Evolutionary conservation across 1,284 basidiomycete genomes (phyloP), one percentile per base, ranked within the genome.

Genomic region (Thelephora terrestris): DNA sequence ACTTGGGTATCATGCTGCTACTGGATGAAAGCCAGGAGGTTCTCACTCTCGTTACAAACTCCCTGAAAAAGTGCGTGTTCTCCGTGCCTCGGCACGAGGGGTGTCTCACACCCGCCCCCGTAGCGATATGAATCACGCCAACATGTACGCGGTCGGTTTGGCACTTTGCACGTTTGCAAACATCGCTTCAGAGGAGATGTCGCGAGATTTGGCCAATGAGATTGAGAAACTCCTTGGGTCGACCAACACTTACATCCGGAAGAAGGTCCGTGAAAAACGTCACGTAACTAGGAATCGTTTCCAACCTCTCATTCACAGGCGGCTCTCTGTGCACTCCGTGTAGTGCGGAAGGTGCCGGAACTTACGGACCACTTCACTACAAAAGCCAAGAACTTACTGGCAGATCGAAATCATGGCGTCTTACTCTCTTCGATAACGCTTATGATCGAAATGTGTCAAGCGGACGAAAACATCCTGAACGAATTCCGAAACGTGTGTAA

Each of bases 81-180:
- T 46, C 42, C 7, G 37, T 35, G 27, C 21, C 50, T 24, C 45
- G 53, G 39, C 50, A 20, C 47, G 43, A 40, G 50, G 47, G 51
- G 36, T 40, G 43, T 27, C 35, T 24, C 43, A 48, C 36, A 54
- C 36, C 45, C 17, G 35, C 36, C 40, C 35, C 46, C 25, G 27
- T 60, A 98, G 94, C 68, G 96, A 99, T 69, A 94, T 99, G 92
- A 98, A 99, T 66, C 94, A 98, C 69, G 87, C 94, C 10, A 99
- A 98, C 69, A 97, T 97, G 91, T 99, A 97, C 65, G 91, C 91
- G 7, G 96, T 99, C 36, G 96, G 96, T 17, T 78, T 99, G 46
- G 95, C 94, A 1, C 78, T 99, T 38, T 98, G 94, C 62, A 99
- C 96, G 0, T 99, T 99, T 64, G 96, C 95, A 54, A 98, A 99